Evolutionary conservation across 805 yeast genomes (phyloP).

Genomic region (Candida saitoana): DNA sequence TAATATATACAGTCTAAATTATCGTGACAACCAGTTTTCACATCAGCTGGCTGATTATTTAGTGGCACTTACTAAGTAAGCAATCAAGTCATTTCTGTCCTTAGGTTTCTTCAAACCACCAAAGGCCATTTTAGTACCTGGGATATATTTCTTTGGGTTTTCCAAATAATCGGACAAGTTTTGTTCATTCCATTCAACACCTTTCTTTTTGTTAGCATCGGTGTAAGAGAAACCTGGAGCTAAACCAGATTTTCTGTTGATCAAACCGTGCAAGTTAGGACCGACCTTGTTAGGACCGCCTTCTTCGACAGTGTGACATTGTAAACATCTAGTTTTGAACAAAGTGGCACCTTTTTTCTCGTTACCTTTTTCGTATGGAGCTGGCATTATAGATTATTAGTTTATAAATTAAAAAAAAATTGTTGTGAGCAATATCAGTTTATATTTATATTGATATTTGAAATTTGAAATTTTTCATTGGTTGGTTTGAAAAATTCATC

Average conservation of each 20-base stretch:
- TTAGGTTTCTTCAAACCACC: constrained; percentile 99
- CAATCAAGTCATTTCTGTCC: constrained; percentile 95
- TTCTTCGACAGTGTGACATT: constrained; percentile 94
- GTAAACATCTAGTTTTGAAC: constrained; percentile 98
- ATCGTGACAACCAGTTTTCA: not conserved
- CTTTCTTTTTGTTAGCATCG: constrained; percentile 96
- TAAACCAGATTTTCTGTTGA: constrained; percentile 88
- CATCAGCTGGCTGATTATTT: constrained; percentile 21
- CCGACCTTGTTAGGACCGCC: constrained; percentile 99
- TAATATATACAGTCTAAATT: too few species aligned
- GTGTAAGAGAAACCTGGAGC: constrained; percentile 95
- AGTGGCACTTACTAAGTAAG: constrained; percentile 63
- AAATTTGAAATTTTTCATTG: constrained; percentile 1
- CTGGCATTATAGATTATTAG: constrained; percentile 32
- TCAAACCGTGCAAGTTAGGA: constrained; percentile 94
- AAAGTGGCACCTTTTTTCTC: constrained; percentile 90
- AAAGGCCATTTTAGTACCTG: constrained; percentile 99
- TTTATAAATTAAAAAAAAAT: not conserved
- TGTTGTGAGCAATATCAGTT: not conserved
- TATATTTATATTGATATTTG: not conserved
- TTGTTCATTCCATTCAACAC: constrained; percentile 82
- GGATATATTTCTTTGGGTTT: constrained; percentile 99
- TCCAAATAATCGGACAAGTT: constrained; percentile 92
- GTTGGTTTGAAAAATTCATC: too few species aligned
- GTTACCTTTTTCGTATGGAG: constrained; percentile 41